These are phyloP conservation scores for Fusarium sp. DNA, from an alignment of 2,329 filamentous ascomycete species.

Conservation along the genomic window DNA sequence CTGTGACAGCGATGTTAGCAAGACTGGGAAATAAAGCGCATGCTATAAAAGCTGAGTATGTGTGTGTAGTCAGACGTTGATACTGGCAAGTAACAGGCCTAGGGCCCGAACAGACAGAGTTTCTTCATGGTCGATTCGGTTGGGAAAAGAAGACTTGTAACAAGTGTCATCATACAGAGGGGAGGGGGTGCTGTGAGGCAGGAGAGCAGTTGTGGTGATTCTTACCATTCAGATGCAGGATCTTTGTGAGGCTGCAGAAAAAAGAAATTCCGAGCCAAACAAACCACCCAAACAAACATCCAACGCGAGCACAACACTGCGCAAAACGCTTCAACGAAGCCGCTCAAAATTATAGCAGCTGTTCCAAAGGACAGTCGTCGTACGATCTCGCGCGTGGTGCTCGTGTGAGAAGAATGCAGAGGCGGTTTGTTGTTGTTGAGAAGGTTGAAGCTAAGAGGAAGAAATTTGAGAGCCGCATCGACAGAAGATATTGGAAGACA, in stretches of 20 bases:
- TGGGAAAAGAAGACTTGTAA: constrained; percentile 86
- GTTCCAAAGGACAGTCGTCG: constrained; percentile 18
- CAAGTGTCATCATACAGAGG: constrained; percentile 77
- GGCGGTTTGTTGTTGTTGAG: constrained; percentile 28
- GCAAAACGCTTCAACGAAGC: constrained; percentile 8
- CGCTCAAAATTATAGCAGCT: constrained; percentile 38
- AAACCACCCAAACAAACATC: constrained; percentile 11
- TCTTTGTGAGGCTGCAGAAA: not conserved
- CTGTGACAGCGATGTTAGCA: constrained; percentile 43
- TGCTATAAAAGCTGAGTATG: constrained; percentile 20
- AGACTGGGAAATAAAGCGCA: constrained; percentile 14
- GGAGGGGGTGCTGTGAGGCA: constrained; percentile 30
- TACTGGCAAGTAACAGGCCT: constrained; percentile 94
- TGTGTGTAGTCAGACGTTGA: constrained; percentile 75
- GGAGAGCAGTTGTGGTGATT: constrained; percentile 28
- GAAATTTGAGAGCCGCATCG: constrained; percentile 37
- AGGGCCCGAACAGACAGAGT: constrained; percentile 74
- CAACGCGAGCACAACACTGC: constrained; percentile 4
- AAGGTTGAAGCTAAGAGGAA: constrained; percentile 33
- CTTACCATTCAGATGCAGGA: constrained; percentile 44
- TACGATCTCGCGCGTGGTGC: constrained; percentile 16
- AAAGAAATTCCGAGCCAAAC: constrained; percentile 26
- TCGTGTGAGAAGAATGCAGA: constrained; percentile 19
- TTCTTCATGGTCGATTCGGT: constrained; percentile 91
- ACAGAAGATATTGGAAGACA: constrained; percentile 52